A percentile compares a stretch with the other conserved stretches of the same genome.
Evolutionary conservation across 192 early-diverging fungal genomes (phyloP).

Genomic region (Coemansia sp.): DNA sequence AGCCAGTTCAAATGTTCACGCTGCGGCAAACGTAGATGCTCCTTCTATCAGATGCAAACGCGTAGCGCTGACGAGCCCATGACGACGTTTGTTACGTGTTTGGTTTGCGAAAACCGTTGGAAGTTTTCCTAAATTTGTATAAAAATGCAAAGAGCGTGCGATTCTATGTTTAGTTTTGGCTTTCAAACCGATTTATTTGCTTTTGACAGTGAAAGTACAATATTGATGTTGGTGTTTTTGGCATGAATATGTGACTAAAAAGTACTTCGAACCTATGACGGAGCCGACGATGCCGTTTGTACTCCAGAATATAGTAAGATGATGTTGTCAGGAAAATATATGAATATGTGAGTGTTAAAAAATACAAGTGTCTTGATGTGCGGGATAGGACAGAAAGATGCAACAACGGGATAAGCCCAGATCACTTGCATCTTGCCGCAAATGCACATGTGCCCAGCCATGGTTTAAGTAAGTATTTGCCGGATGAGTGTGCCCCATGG

Average conservation of each 20-base stretch:
- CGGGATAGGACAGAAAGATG: background rate
- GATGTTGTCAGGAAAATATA: too few relatives aligned
- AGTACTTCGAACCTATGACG: background rate
- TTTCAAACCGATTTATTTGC: background rate
- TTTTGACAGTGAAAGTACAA: background rate
- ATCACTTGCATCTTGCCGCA: slow-evolving; percentile 3
- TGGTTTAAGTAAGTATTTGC: background rate
- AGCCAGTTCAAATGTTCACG: slow-evolving; percentile 94
- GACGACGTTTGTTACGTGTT: slow-evolving; percentile 96
- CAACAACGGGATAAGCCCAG: background rate
- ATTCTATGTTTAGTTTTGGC: background rate
- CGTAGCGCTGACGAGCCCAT: slow-evolving; percentile 98
- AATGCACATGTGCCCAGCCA: background rate
- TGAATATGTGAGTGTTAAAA: background rate
- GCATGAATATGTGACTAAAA: too few relatives aligned
- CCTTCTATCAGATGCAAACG: slow-evolving; percentile 97
- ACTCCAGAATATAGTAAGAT: background rate
- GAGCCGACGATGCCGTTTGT: background rate
- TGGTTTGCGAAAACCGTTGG: slow-evolving; percentile 82
- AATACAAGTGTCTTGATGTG: slow-evolving; percentile 7
- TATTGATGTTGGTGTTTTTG: background rate
- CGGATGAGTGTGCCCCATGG: background rate
- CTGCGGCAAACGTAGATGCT: slow-evolving; percentile 81
- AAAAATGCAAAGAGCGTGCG: background rate
- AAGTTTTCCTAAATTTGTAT: slow-evolving; percentile 54